Evolutionary conservation across 345 rosid genomes (phyloP).

Genomic region (Syzygium aqueum): DNA sequence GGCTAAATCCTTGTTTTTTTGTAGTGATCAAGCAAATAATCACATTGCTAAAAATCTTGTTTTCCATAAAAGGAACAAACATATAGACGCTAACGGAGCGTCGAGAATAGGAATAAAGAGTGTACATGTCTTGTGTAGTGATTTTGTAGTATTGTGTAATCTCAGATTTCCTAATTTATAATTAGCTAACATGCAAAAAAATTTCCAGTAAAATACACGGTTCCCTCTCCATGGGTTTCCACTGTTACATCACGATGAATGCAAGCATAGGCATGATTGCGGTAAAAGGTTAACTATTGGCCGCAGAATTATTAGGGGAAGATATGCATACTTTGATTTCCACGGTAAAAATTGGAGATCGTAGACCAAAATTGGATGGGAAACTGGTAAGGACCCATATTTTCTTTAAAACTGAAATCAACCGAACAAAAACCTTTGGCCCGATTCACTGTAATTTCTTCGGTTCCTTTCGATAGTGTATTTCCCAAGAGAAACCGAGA

Average conservation of each 20-base stretch:
- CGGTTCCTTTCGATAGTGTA: neutral
- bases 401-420: neutral
- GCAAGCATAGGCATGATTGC: neutral
- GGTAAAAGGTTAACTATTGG: neutral
- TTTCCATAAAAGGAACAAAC: neutral
- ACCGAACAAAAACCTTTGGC: neutral
- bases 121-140: neutral
- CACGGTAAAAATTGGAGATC: neutral
- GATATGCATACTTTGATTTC: neutral
- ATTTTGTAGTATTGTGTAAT: neutral
- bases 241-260: neutral
- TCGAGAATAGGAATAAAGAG: neutral
- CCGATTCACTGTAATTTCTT: neutral
- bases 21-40: neutral
- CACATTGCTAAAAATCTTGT: neutral
- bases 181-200: neutral
- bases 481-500: neutral
- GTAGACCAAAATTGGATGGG: neutral
- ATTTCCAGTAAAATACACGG: neutral
- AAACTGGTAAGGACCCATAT: neutral
- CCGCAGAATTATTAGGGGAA: neutral
- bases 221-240: neutral
- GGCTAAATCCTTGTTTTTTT: no score
- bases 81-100: neutral
- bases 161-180: neutral